Conservation (phyloP, 1,284 basidiomycete genomes). For the Marasmius oreades region DNA sequence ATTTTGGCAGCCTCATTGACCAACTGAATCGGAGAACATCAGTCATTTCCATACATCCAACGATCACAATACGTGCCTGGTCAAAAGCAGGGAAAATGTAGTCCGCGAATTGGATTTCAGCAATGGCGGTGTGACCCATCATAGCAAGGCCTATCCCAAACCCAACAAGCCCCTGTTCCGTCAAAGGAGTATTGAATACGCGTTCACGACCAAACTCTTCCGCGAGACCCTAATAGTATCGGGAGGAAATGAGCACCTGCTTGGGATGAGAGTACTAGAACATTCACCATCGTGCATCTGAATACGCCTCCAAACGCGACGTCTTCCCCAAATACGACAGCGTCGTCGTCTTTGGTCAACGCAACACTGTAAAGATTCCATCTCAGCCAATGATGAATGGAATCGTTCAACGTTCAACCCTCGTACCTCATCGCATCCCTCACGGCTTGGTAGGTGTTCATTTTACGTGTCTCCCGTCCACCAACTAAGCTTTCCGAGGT, state of each 20-base stretch:
- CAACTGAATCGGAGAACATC: constrained; percentile 46
- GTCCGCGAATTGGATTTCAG: constrained; percentile 88
- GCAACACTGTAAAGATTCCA: constrained; percentile 52
- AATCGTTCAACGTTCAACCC: constrained; percentile 9
- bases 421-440: constrained; percentile 79
- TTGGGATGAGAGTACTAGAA: not conserved
- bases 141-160: constrained; percentile 91
- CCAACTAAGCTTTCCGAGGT: constrained; percentile 50
- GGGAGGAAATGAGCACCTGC: constrained; percentile 9
- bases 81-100: constrained; percentile 93
- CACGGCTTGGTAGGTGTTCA: constrained; percentile 90
- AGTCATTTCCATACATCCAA: constrained; percentile 7
- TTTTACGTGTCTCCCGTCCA: constrained; percentile 82
- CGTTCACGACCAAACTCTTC: constrained; percentile 92
- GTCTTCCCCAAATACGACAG: constrained; percentile 92
- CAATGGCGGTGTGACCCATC: constrained; percentile 94
- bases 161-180: constrained; percentile 93
- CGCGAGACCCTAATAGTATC: constrained; percentile 65
- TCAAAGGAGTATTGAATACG: constrained; percentile 94
- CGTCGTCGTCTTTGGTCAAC: constrained; percentile 79
- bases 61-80: constrained; percentile 48
- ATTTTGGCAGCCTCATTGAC: constrained; percentile 97
- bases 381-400: not conserved
- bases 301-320: constrained; percentile 95
- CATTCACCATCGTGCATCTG: constrained; percentile 74